A percentile compares a stretch with the other conserved stretches of the same genome.
Evolutionary conservation across 768 basidiomycete species (phyloP).

Genomic region (Sarcomyxa edulis): DNA sequence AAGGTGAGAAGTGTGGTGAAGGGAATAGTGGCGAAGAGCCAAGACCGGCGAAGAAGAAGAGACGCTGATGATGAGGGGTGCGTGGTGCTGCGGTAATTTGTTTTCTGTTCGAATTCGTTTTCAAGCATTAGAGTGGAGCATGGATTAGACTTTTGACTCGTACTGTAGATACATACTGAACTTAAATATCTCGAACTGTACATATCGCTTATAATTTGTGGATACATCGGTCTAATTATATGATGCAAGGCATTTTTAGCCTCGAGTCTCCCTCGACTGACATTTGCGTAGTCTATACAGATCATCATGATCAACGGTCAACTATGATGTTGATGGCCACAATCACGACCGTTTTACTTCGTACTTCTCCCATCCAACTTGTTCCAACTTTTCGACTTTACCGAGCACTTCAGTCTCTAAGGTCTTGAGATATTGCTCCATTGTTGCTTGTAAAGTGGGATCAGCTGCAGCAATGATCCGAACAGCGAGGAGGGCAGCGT

Average conservation of each 20-base stretch:
- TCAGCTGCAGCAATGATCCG: slow-evolving; percentile 81
- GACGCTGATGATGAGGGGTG: background rate
- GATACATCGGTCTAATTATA: too few relatives aligned
- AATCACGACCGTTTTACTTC: slow-evolving; percentile 32
- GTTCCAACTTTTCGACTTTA: slow-evolving; percentile 72
- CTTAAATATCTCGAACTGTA: too few relatives aligned
- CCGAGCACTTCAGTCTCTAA: slow-evolving; percentile 72
- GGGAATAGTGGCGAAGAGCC: background rate
- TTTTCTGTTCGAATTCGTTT: too few relatives aligned
- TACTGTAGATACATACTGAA: too few relatives aligned
- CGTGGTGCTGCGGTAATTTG: background rate
- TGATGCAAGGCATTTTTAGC: too few relatives aligned
- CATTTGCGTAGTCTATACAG: too few relatives aligned
- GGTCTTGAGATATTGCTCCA: slow-evolving; percentile 68
- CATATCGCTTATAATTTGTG: too few relatives aligned
- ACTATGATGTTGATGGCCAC: slow-evolving; percentile 1
- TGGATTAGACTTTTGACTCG: too few relatives aligned
- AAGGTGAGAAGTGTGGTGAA: slow-evolving; percentile 2
- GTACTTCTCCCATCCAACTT: slow-evolving; percentile 86
- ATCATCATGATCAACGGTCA: too few relatives aligned
- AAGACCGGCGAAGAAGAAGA: slow-evolving; percentile 9
- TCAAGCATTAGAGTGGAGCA: too few relatives aligned
- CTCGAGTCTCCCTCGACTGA: too few relatives aligned
- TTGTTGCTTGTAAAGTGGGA: slow-evolving; percentile 55
- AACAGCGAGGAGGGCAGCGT: slow-evolving; percentile 88